Percentiles rank a stretch among this genome's conserved stretches.
Conservation (phyloP, 2,329 filamentous ascomycete species). For the Westerdykella sp. region DNA sequence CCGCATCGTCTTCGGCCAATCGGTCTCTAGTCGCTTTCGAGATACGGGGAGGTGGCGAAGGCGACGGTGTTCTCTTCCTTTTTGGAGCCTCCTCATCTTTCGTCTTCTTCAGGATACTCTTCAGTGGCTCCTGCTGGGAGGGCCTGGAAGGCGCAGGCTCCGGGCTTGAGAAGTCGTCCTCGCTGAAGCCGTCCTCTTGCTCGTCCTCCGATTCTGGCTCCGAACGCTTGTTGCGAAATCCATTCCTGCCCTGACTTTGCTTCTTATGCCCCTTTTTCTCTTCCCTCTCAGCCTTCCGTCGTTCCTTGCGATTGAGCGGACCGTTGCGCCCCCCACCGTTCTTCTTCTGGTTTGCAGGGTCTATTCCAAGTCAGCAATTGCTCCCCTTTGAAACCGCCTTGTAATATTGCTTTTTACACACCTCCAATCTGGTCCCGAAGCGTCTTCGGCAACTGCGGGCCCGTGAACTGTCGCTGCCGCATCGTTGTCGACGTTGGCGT, state of each 20-base stretch:
- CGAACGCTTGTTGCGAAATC: conserved; percentile 11
- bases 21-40: conserved; percentile 47
- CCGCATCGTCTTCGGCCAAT: conserved; percentile 74
- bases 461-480: conserved; percentile 32
- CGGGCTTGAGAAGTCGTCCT: conserved; percentile 25
- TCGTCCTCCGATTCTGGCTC: conserved; percentile 22
- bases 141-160: conserved; percentile 11
- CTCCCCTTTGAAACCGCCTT: not conserved
- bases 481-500: conserved; percentile 22
- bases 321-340: conserved; percentile 22
- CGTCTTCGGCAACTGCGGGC: conserved; percentile 43
- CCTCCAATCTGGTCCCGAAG: conserved; percentile 42
- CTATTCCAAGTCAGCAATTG: conserved; percentile 11
- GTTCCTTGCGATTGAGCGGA: conserved; percentile 52
- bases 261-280: conserved; percentile 50
- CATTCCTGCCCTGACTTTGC: conserved; percentile 11
- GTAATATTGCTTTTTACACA: conserved; percentile 5
- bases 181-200: conserved; percentile 27
- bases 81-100: conserved; percentile 21
- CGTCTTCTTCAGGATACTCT: conserved; percentile 33
- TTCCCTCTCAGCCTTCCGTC: conserved; percentile 59
- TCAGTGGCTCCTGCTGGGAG: conserved; percentile 23
- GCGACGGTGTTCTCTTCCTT: conserved; percentile 5
- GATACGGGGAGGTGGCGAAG: conserved; percentile 20
- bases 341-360: conserved; percentile 22